Base-by-base conservation (phyloP, 768 basidiomycete genomes). In the Amanita polypyramis region DNA sequence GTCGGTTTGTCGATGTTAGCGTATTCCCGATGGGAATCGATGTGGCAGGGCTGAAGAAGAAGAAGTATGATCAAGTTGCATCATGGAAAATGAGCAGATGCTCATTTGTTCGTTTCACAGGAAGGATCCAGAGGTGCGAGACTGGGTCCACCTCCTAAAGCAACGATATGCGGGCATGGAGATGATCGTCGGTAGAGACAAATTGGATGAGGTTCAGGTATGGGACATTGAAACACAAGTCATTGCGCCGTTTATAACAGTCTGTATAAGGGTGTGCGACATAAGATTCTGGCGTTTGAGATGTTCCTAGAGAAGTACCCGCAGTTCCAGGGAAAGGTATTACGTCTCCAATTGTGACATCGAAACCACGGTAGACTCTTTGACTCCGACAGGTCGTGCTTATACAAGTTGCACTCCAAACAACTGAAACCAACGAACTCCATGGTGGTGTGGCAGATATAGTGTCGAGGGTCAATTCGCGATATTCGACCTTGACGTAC, bases 21-120 rank as follows among this genome's bases (percentile, higher is more conserved):
- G 85, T 85, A n/a, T 88, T 90, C 60, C 85, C 89, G 0, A 90
- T 91, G 79, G 88, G 90, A 5, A 91, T 93, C 49, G 89, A 93
- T 57, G 85, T 91, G 4, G 64, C 65, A 46, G 71, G 76, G 43
- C 62, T 91, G 38, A 77, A 76, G 52, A 72, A 77, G 53, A 81
- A 81, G 63, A 81, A 77, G 82, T 81, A 30, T 21, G 62, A 8
- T 36, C 6, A 15, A n/a, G 34, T 48, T 38, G 14, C 50, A 8
- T 25, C 10, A 12, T 43, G 38, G 38, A 12, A 47, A 36, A 19
- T 17, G 3, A 45, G 29, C 12, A 41, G 19, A 15, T 1, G 20
- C 27, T 49, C 15, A 36, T 17, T 8, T 39, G 29, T 5, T 8
- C 30, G 2, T 14, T 12, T 40, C 39, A 32, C 49, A 85, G 85